phyloP scores from a whole-genome alignment of 257 asterid genomes.

The Petunia axillaris region DNA sequence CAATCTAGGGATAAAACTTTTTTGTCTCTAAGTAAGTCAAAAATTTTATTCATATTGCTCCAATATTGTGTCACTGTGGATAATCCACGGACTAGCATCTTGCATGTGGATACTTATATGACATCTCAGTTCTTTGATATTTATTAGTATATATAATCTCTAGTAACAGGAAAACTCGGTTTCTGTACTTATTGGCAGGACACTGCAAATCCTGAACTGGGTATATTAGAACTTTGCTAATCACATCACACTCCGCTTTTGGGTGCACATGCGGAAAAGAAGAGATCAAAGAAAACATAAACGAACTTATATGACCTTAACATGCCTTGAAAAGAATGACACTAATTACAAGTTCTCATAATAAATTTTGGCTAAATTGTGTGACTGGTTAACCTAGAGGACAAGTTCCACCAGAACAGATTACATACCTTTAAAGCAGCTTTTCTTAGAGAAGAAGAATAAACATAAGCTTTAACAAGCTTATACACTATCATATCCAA shows the following conservation, averaged over 20 bases:
- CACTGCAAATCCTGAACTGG: not conserved
- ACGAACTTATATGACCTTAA: not conserved
- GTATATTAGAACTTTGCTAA: not conserved
- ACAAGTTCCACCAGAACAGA: conserved; percentile 15
- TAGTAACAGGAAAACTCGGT: not conserved
- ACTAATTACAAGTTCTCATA: not conserved
- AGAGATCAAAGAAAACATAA: not conserved
- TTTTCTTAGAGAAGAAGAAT: conserved; percentile 86
- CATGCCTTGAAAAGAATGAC: not conserved
- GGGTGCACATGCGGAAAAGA: not conserved
- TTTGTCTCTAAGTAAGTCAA: not conserved
- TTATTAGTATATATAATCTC: not conserved
- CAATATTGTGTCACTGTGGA: not conserved
- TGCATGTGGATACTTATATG: not conserved
- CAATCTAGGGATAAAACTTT: not conserved
- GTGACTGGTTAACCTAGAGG: not conserved
- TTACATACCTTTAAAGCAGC: conserved; percentile 79
- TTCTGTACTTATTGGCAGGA: not conserved
- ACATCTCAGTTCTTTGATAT: not conserved
- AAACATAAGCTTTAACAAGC: conserved; percentile 82
- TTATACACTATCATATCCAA: conserved; percentile 81
- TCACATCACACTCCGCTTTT: conserved; percentile 3
- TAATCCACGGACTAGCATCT: no score
- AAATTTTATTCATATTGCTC: conserved; percentile 6
- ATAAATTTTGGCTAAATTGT: conserved; percentile 1